A percentile compares a stretch with the other conserved stretches of the same genome.
Evolutionary conservation across 2,329 filamentous ascomycete species (phyloP).

Genomic region (Aaosphaeria arxii): DNA sequence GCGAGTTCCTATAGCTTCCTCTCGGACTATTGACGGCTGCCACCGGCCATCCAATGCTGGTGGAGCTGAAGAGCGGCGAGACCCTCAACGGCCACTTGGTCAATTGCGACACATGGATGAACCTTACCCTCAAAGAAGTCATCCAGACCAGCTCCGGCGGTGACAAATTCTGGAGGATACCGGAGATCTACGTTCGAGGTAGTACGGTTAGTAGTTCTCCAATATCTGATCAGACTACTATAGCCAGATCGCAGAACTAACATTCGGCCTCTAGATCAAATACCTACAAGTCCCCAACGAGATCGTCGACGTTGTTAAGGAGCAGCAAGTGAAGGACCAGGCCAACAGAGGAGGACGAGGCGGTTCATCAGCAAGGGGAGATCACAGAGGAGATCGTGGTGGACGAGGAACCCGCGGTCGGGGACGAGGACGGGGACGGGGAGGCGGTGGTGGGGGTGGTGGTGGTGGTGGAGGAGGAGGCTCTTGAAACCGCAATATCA

Average conservation of each 20-base stretch:
- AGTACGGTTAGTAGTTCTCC: constrained; percentile 72
- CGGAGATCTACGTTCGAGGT: constrained; percentile 93
- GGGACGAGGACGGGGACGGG: constrained; percentile 51
- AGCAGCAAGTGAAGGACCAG: constrained; percentile 76
- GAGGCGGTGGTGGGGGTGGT: constrained; percentile 51
- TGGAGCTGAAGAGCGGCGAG: constrained; percentile 96
- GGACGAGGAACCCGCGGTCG: constrained; percentile 56
- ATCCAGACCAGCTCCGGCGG: constrained; percentile 95
- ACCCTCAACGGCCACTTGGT: constrained; percentile 95
- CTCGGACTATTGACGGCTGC: constrained; percentile 87
- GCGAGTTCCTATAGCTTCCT: constrained; percentile 49
- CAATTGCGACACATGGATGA: constrained; percentile 99
- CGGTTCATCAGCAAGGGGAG: constrained; percentile 54
- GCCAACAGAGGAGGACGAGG: constrained; percentile 62
- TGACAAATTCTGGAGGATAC: constrained; percentile 86
- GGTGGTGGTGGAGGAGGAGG: constrained; percentile 44
- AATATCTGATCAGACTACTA: background rate
- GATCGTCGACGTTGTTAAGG: constrained; percentile 90
- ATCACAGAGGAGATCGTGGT: constrained; percentile 51
- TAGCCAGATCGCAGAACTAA: background rate
- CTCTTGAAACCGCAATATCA: background rate
- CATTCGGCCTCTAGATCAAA: constrained; percentile 69
- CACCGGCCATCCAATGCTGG: constrained; percentile 96
- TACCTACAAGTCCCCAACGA: constrained; percentile 95
- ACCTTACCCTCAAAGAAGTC: constrained; percentile 93